Evolutionary conservation across 2,329 filamentous ascomycete species (phyloP).

Genomic region (Metarhizium humberi): DNA sequence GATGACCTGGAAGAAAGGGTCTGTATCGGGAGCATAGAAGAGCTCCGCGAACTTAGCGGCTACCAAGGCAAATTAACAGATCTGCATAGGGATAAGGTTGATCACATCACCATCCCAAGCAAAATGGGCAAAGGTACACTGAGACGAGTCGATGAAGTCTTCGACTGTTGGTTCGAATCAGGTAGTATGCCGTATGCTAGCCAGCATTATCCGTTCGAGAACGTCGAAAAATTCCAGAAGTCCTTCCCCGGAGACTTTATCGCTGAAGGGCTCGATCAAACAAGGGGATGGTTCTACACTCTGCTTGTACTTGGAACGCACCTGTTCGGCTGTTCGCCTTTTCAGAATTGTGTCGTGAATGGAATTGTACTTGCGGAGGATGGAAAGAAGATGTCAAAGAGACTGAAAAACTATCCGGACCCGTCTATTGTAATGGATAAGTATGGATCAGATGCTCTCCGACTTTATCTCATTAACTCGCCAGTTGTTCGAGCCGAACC

Average conservation of each 20-base stretch:
- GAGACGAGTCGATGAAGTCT: conserved; percentile 75
- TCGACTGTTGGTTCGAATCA: conserved; percentile 96
- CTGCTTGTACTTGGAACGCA: conserved; percentile 81
- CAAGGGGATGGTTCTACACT: conserved; percentile 95
- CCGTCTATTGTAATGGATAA: conserved; percentile 73
- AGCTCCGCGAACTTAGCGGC: conserved; percentile 80
- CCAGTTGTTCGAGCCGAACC: conserved; percentile 89
- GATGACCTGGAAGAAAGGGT: conserved; percentile 81
- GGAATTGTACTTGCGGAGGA: conserved; percentile 90
- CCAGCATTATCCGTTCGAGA: conserved; percentile 87
- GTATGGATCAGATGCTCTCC: conserved; percentile 85
- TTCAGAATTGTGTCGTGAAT: conserved; percentile 95
- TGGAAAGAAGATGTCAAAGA: conserved; percentile 98
- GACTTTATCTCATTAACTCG: conserved; percentile 94
- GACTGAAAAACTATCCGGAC: conserved; percentile 92
- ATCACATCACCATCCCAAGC: conserved; percentile 88
- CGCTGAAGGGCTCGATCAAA: conserved; percentile 87
- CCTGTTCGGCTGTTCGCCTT: conserved; percentile 74
- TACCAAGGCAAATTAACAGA: conserved; percentile 75
- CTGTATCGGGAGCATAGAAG: conserved; percentile 75
- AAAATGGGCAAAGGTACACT: conserved; percentile 78
- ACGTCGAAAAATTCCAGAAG: conserved; percentile 68
- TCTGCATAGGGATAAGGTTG: conserved; percentile 86
- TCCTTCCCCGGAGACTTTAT: conserved; percentile 91
- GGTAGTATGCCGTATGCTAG: conserved; percentile 93